A percentile compares a stretch with the other conserved stretches of the same genome.
These are phyloP conservation scores for Hyphodiscus hymeniophilus DNA, from an alignment of 495 filamentous ascomycete genomes.

Conservation along the genomic window DNA sequence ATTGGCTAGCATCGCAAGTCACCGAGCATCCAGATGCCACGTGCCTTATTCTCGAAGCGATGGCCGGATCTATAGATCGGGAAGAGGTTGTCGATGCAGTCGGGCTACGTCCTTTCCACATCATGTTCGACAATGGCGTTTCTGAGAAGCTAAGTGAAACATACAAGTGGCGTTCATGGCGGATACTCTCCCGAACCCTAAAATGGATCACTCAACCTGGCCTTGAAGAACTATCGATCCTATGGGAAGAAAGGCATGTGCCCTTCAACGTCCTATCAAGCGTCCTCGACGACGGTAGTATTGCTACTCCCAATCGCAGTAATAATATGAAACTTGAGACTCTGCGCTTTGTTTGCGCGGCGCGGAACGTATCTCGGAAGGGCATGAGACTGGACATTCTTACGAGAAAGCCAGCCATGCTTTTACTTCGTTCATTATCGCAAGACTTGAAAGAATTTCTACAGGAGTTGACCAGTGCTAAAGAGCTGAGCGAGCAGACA, in stretches of 20 bases:
- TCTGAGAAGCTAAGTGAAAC: constrained; percentile 5
- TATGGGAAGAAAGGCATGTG: constrained; percentile 1
- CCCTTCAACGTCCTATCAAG: constrained; percentile 3
- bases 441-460: constrained; percentile 3
- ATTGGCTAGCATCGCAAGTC: constrained; percentile 28
- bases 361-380: constrained; percentile 7
- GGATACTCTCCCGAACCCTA: constrained; percentile 13
- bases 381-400: constrained; percentile 1
- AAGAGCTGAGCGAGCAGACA: neutral
- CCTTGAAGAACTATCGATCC: constrained; percentile 2
- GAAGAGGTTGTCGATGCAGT: constrained; percentile 34
- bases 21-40: constrained; percentile 15
- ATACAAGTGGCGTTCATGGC: constrained; percentile 22
- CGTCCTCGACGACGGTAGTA: neutral
- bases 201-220: constrained; percentile 3
- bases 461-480: neutral
- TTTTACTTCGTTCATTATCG: constrained; percentile 5
- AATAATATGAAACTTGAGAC: constrained; percentile 1
- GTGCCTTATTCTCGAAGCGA: constrained; percentile 38
- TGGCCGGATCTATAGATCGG: constrained; percentile 34
- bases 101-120: constrained; percentile 27
- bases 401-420: constrained; percentile 1
- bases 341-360: constrained; percentile 11
- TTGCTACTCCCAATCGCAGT: neutral
- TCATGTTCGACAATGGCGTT: constrained; percentile 15